A percentile compares a stretch with the other conserved stretches of the same genome.
Conservation (phyloP, 257 asterid genomes). For the Thymus quinquecostatus region DNA sequence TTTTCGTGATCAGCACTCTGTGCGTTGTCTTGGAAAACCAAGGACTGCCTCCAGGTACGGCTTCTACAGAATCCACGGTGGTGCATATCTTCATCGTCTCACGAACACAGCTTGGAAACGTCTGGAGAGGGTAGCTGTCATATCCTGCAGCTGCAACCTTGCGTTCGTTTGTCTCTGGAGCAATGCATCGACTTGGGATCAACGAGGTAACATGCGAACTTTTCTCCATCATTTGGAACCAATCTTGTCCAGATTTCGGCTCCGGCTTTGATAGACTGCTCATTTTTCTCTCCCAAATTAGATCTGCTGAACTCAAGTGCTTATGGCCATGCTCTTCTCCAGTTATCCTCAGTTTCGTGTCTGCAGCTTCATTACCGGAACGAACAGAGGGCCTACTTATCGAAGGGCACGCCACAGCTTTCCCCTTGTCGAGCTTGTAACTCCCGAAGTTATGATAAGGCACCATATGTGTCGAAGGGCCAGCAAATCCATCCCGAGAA, state of each 20-base stretch:
- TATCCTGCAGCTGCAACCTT: conserved; percentile 21
- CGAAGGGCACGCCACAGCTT: conserved; percentile 25
- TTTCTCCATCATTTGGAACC: conserved; percentile 37
- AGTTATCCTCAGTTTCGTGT: conserved; percentile 22
- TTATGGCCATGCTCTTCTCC: conserved; percentile 37
- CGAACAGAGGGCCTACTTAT: conserved; percentile 21
- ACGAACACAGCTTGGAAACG: conserved; percentile 39
- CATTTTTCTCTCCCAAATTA: conserved; percentile 32
- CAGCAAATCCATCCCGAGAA: conserved; percentile 33
- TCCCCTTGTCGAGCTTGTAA: conserved; percentile 40
- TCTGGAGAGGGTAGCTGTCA: conserved; percentile 35
- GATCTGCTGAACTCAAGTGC: conserved; percentile 27
- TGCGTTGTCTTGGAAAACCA: conserved; percentile 58
- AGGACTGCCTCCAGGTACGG: conserved; percentile 40
- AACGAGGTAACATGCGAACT: conserved; percentile 20
- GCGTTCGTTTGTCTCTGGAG: conserved; percentile 30
- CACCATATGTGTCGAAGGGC: conserved; percentile 38
- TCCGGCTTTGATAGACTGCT: conserved; percentile 28
- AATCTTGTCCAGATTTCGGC: conserved; percentile 29
- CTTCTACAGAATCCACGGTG: conserved; percentile 45
- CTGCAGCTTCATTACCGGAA: conserved; percentile 33
- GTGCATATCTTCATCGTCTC: conserved; percentile 57
- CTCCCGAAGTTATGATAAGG: conserved; percentile 27
- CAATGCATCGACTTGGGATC: conserved; percentile 21
- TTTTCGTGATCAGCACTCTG: conserved; percentile 45